Base-by-base conservation (phyloP, 2,329 filamentous ascomycete species). In the Fusarium hostae region DNA sequence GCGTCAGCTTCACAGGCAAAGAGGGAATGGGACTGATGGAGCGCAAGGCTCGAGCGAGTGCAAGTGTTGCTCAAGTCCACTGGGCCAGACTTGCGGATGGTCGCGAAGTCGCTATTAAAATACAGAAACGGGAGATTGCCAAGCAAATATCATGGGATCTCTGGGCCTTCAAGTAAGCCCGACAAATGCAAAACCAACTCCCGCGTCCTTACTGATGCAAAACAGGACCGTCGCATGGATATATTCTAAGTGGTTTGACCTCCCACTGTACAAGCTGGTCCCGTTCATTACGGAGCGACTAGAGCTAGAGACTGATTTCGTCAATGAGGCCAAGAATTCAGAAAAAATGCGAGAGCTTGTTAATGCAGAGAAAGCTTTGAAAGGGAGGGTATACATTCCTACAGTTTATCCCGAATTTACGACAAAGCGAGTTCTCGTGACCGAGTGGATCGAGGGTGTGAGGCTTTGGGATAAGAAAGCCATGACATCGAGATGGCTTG, bases 391-490 rank as follows among this genome's bases (percentile, higher is more conserved):
- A 4, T 98, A 98, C 79, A 91, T 99, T 11, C 96, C 96, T 0
- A 88, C 90, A 41, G 90, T 97, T 13, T 95, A 97, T 79, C 86
- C 90, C 7, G 94, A 97, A 67, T 87, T 98, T 32, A 94, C 90
- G 57, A 94, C 92, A 20, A 92, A 87, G 78, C 88, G 96, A 40
- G 90, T 99, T 52, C 91, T 99, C 85, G 97, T 95, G 2, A 94
- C 95, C 0, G 96, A 99, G 80, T 99, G 96, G 96, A 97, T 99
- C 65, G 96, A 99, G 81, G 96, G 96, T 10, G 90, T 97, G 5
- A 88, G 95, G 3, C 85, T 99, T 5, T 97, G 95, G 94, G 95
- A 98, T 77, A 97, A 97, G 80, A 90, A 93, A 63, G 87, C 91
- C 58, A 91, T 98, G 78, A 92, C 90, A 0, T 87, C 87, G 5